Conservation (phyloP, 192 early-diverging fungal species). For the Lunasporangiospora selenospora region DNA sequence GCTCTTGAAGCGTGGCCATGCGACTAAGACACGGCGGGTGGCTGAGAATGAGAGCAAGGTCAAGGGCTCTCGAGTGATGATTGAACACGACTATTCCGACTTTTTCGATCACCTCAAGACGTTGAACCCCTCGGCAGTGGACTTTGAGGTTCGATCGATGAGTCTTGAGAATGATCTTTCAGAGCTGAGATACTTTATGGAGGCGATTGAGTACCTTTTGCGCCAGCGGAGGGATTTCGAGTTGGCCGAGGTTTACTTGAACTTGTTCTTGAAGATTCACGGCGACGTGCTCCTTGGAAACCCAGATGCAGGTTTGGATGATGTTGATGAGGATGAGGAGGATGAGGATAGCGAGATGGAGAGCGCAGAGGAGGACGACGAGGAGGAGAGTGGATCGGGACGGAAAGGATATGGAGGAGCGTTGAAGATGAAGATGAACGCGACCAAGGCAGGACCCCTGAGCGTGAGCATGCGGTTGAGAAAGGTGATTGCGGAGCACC, state of each 20-base stretch:
- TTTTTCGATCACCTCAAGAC: constrained; percentile 78
- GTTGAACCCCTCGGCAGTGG: constrained; percentile 84
- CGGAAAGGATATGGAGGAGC: neutral
- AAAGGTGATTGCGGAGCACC: constrained; percentile 47
- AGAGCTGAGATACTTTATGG: constrained; percentile 70
- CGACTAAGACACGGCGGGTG: constrained; percentile 45
- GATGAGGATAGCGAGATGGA: neutral
- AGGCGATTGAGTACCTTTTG: constrained; percentile 66
- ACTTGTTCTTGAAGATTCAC: constrained; percentile 82
- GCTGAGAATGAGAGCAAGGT: constrained; percentile 8
- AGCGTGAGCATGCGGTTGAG: constrained; percentile 38
- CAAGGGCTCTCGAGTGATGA: constrained; percentile 1
- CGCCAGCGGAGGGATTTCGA: constrained; percentile 84
- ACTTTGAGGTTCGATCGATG: constrained; percentile 85
- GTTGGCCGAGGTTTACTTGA: constrained; percentile 79
- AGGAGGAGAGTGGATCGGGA: neutral
- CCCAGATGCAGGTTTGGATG: constrained; percentile 51
- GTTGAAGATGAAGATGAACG: constrained; percentile 38
- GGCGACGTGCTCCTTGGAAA: constrained; percentile 77
- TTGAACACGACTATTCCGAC: constrained; percentile 48
- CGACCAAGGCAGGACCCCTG: constrained; percentile 35
- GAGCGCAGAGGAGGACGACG: constrained; percentile 22
- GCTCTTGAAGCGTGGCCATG: constrained; percentile 59
- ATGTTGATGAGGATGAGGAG: constrained; percentile 32
- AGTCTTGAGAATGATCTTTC: constrained; percentile 68